phyloP scores from a whole-genome alignment of 306 rosid genomes.

The Ammopiptanthus mongolicus region DNA sequence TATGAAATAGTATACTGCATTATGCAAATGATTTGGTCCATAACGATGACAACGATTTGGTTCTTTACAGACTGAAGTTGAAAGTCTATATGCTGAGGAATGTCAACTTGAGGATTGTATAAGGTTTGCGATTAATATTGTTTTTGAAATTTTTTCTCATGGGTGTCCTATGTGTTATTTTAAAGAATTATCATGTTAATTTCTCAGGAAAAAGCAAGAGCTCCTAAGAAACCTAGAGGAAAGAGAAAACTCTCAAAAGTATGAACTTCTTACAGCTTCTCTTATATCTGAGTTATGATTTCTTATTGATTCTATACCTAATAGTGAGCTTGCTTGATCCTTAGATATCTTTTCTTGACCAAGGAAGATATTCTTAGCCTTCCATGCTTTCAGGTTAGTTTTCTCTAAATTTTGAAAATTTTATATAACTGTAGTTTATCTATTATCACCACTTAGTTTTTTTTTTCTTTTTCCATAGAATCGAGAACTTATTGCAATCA shows the following conservation, averaged over 20 bases:
- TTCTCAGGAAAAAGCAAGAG: conserved; percentile 61
- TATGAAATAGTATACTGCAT: neutral
- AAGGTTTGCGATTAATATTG: conserved; percentile 41
- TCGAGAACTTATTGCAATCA: conserved; percentile 66
- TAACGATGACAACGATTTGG: conserved; percentile 17
- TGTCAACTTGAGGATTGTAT: conserved; percentile 54
- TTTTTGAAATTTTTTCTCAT: conserved; percentile 3
- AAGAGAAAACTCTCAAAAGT: conserved; percentile 47
- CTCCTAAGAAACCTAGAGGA: conserved; percentile 50
- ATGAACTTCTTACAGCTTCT: conserved; percentile 19
- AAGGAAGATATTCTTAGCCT: conserved; percentile 61
- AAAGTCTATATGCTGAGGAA: conserved; percentile 50
- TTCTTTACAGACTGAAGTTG: conserved; percentile 69
- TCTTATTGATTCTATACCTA: conserved; percentile 17
- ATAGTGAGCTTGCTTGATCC: conserved; percentile 22
- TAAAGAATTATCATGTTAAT: conserved; percentile 15
- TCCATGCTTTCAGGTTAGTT: conserved; percentile 71
- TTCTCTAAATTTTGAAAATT: neutral
- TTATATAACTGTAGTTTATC: neutral
- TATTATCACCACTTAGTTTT: conserved; percentile 30
- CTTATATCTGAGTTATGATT: neutral
- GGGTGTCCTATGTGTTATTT: conserved; percentile 5
- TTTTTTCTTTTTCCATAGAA: conserved; percentile 41
- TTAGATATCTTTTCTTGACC: conserved; percentile 55
- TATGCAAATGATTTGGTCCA: conserved; percentile 11